These are phyloP conservation scores for Aureobasidium subglaciale DNA, from an alignment of 2,329 filamentous ascomycete species.

Conservation along the genomic window DNA sequence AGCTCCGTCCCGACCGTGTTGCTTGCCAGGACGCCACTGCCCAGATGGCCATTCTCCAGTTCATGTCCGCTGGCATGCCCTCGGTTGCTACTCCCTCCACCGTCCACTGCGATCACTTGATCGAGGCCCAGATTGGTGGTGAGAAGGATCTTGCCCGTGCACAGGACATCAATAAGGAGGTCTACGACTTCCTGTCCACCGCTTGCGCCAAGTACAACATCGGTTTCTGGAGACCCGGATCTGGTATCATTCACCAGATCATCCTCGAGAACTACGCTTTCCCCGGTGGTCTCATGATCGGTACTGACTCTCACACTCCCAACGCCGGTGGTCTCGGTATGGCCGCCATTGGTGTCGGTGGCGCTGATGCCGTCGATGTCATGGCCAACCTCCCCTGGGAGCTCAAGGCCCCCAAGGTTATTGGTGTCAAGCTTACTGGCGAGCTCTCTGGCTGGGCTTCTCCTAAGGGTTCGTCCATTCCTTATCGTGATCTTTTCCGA, in stretches of 20 bases:
- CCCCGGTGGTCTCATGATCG: constrained; percentile 95
- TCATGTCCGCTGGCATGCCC: constrained; percentile 98
- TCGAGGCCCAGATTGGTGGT: constrained; percentile 92
- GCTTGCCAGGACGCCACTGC: constrained; percentile 99
- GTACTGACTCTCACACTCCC: constrained; percentile 95
- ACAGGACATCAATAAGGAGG: constrained; percentile 94
- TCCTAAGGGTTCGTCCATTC: constrained; percentile 67
- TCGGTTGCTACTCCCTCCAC: constrained; percentile 89
- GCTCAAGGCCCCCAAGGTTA: constrained; percentile 93
- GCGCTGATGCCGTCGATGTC: constrained; percentile 96
- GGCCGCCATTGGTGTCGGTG: constrained; percentile 91
- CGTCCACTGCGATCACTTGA: constrained; percentile 98
- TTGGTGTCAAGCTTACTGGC: constrained; percentile 92
- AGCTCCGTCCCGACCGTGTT: constrained; percentile 92
- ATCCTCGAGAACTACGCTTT: constrained; percentile 98
- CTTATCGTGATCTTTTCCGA: not conserved
- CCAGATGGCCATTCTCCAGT: constrained; percentile 99
- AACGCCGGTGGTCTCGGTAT: constrained; percentile 96
- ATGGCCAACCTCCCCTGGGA: constrained; percentile 98
- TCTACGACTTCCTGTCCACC: constrained; percentile 92
- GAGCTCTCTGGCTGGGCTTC: constrained; percentile 83
- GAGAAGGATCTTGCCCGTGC: constrained; percentile 89
- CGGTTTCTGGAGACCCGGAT: constrained; percentile 98
- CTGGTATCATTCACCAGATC: constrained; percentile 99
- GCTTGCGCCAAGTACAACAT: constrained; percentile 99